Conservation (phyloP, 306 rosid genomes). For the Pyrus bretschneideri region DNA sequence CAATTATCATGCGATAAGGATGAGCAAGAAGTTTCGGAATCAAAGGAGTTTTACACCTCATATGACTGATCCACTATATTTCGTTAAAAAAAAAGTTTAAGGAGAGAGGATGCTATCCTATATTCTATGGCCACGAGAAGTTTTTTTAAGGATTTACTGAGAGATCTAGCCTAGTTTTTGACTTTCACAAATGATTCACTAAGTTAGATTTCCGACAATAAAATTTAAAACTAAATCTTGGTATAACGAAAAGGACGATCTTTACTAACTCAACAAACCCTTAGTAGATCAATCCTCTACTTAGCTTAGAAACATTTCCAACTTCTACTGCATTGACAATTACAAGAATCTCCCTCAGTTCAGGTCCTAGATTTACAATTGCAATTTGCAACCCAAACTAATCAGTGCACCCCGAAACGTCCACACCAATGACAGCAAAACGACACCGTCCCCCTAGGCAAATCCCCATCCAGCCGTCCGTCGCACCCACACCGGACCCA, state of each 20-base stretch:
- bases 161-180: accelerated
- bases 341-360: not conserved
- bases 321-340: not conserved
- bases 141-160: too few species aligned
- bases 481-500: not conserved
- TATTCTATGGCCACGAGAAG: too few species aligned
- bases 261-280: too few species aligned
- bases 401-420: not conserved
- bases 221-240: too few species aligned
- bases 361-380: not conserved
- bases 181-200: accelerated
- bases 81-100: too few species aligned
- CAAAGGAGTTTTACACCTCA: too few species aligned
- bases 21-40: too few species aligned
- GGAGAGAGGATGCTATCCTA: too few species aligned
- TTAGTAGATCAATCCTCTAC: too few species aligned
- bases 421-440: not conserved
- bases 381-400: not conserved
- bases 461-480: not conserved
- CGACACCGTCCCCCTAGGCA: not conserved
- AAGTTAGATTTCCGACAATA: too few species aligned
- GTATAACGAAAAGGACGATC: accelerated
- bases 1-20: too few species aligned
- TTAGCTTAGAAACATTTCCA: not conserved
- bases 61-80: too few species aligned